A percentile compares a stretch with the other conserved stretches of the same genome.
phyloP scores from a whole-genome alignment of 192 early-diverging fungal species.

The Phlyctochytrium bullatum region DNA sequence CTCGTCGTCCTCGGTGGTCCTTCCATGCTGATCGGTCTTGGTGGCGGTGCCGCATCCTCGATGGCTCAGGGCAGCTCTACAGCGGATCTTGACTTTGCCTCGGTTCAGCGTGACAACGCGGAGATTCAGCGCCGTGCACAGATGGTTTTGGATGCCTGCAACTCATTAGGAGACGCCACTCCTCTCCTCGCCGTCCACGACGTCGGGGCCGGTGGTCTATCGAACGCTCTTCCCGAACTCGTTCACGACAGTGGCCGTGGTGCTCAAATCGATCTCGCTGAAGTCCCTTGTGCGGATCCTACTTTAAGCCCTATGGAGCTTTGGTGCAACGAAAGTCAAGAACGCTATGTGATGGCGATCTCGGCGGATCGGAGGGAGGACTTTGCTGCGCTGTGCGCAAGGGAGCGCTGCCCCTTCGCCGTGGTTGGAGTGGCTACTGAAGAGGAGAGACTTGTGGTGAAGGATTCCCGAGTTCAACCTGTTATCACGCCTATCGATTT shows the following conservation, averaged over 20 bases:
- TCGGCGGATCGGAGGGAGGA: slow-evolving; percentile 56
- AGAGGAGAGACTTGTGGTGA: slow-evolving; percentile 77
- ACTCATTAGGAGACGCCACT: slow-evolving; percentile 69
- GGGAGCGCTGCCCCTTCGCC: slow-evolving; percentile 91
- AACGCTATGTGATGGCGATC: slow-evolving; percentile 97
- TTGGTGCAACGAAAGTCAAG: slow-evolving; percentile 99
- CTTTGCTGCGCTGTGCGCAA: slow-evolving; percentile 75
- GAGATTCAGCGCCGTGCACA: slow-evolving; percentile 99
- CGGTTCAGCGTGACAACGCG: slow-evolving; percentile 98
- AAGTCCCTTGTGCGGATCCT: slow-evolving; percentile 86
- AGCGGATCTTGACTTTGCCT: slow-evolving; percentile 92
- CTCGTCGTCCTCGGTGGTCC: slow-evolving; percentile 95
- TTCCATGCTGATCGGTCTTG: slow-evolving; percentile 97
- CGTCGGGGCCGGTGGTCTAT: slow-evolving; percentile 98
- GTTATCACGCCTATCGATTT: slow-evolving; percentile 80
- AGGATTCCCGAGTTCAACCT: no score
- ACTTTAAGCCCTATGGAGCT: slow-evolving; percentile 99
- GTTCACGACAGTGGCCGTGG: slow-evolving; percentile 94
- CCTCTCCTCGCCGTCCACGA: slow-evolving; percentile 96
- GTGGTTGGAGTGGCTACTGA: slow-evolving; percentile 85
- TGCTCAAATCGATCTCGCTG: slow-evolving; percentile 85
- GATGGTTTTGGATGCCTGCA: slow-evolving; percentile 95
- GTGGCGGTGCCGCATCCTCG: slow-evolving; percentile 97
- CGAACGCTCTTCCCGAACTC: slow-evolving; percentile 96
- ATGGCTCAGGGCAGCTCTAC: slow-evolving; percentile 85